These are phyloP conservation scores for Seminavis robusta DNA, from an alignment of 108 stramenopile species.

Conservation along the genomic window DNA sequence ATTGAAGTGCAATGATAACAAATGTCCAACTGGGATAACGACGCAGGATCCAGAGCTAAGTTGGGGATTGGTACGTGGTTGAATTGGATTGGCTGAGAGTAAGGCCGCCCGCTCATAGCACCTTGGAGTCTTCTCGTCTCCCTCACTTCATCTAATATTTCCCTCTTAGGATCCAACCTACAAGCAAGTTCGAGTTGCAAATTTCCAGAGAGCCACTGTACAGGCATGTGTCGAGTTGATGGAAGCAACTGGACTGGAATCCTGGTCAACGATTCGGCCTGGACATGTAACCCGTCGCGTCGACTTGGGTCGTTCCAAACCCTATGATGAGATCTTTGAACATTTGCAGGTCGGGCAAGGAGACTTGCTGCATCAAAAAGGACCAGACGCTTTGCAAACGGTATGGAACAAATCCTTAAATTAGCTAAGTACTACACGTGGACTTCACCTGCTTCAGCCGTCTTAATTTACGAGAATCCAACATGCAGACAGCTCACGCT, in stretches of 20 bases:
- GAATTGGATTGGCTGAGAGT: neutral
- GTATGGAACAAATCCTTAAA: slow-evolving; percentile 40
- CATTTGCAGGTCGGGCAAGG: slow-evolving; percentile 46
- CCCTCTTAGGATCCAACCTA: slow-evolving; percentile 24
- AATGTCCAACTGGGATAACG: slow-evolving; percentile 87
- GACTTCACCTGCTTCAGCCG: too few species aligned
- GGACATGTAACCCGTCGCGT: slow-evolving; percentile 36
- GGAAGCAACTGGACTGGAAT: slow-evolving; percentile 58
- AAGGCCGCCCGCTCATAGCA: neutral
- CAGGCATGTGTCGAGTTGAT: slow-evolving; percentile 66
- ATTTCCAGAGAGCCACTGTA: slow-evolving; percentile 74
- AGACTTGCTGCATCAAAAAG: slow-evolving; percentile 31
- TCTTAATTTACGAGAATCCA: too few species aligned
- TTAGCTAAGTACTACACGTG: too few species aligned
- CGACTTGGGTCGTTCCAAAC: slow-evolving; percentile 24
- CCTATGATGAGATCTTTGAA: slow-evolving; percentile 33
- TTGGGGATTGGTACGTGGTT: slow-evolving; percentile 36
- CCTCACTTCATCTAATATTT: neutral
- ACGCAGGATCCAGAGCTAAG: slow-evolving; percentile 66
- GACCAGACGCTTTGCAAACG: slow-evolving; percentile 28
- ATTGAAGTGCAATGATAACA: slow-evolving; percentile 87
- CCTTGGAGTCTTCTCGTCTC: neutral
- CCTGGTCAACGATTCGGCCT: slow-evolving; percentile 33
- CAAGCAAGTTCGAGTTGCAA: slow-evolving; percentile 63
- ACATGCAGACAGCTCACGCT: too few species aligned